Evolutionary conservation across 2,329 filamentous ascomycete species (phyloP), one percentile per base, ranked within the genome.

Genomic region (Colletotrichum tanaceti): DNA sequence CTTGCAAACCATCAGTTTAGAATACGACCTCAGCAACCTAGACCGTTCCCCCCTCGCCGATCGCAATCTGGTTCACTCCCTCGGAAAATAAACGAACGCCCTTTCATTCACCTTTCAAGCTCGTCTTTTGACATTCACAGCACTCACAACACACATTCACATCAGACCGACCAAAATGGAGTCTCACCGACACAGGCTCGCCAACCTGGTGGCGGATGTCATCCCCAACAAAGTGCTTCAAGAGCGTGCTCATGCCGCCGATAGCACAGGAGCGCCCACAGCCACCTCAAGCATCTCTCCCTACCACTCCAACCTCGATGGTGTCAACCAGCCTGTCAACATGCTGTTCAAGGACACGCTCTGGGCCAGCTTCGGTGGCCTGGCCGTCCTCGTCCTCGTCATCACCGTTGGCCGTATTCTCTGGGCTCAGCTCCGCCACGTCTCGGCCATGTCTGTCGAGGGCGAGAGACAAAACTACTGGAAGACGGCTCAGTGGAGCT

Each of bases 331-430:
- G 74, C 72, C 79, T 1, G 79, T 84, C 72, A 90, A 91, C 75
- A 76, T 87, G 72, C 72, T 87, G 14, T 87, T 89, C 74, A 85
- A 82, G 73, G 82, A 89, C 71, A 77, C 82, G 46, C 74, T 90
- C 14, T 90, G 88, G 88, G 89, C 85, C 84, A 88, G 81, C 58
- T 74, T 91, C 65, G 89, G 89, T 20, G 82, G 84, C 65, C 78
- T 88, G 63, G 87, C 81, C 53, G 74, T 90, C 59, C 71, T 85
- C 38, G 81, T 91, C 54, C 79, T 91, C 44, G 58, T 77, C 22
- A 80, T 89, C 70, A 83, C 88, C 63, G 76, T 90, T 32, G 68
- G 82, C 38, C 85, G 89, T 74, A 82, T 90, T 64, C 74, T 78
- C 38, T 87, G 84, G 83, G 82, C 83, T 54, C 85, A 88, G 72